These are phyloP conservation scores for Sugiyamaella qingdaonensis DNA, from an alignment of 805 yeast species.

Conservation along the genomic window DNA sequence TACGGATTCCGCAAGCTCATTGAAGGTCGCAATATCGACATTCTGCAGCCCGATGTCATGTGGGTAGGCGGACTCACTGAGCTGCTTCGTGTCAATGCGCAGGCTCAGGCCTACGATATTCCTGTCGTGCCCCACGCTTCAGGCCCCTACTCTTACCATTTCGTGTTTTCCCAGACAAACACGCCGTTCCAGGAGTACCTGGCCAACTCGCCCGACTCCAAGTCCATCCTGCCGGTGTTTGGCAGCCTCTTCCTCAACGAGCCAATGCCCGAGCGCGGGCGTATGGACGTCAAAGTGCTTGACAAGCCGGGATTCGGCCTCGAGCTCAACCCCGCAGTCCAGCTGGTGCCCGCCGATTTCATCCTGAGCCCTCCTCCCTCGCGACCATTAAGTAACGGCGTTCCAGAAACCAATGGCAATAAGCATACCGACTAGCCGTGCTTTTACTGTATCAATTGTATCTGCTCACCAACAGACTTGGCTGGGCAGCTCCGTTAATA, in stretches of 20 bases:
- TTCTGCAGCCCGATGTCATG: slow-evolving; percentile 51
- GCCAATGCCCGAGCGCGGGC: slow-evolving; percentile 45
- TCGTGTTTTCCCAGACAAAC: slow-evolving; percentile 46
- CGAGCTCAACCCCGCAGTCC: slow-evolving; percentile 42
- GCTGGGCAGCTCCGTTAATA: no score
- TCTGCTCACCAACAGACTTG: no score
- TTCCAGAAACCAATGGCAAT: slow-evolving; percentile 4
- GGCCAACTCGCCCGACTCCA: slow-evolving; percentile 48
- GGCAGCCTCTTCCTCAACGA: slow-evolving; percentile 46
- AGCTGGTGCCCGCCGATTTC: slow-evolving; percentile 38
- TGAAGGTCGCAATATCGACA: slow-evolving; percentile 46
- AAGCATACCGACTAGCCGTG: not conserved
- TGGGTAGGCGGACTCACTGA: slow-evolving; percentile 54
- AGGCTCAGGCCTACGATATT: slow-evolving; percentile 50
- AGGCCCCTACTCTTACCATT: slow-evolving; percentile 51
- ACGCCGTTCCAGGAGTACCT: slow-evolving; percentile 52
- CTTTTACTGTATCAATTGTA: no score
- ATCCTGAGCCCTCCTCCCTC: slow-evolving; percentile 41
- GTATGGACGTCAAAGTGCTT: slow-evolving; percentile 37
- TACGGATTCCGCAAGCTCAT: slow-evolving; percentile 49
- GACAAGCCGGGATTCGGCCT: slow-evolving; percentile 51
- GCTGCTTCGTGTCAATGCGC: slow-evolving; percentile 43
- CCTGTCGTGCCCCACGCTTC: slow-evolving; percentile 53
- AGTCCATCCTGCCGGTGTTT: slow-evolving; percentile 43
- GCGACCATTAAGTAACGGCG: slow-evolving; percentile 29